Evolutionary conservation across 176 grass and related monocot species (phyloP).

Genomic region (Lolium multiflorum): DNA sequence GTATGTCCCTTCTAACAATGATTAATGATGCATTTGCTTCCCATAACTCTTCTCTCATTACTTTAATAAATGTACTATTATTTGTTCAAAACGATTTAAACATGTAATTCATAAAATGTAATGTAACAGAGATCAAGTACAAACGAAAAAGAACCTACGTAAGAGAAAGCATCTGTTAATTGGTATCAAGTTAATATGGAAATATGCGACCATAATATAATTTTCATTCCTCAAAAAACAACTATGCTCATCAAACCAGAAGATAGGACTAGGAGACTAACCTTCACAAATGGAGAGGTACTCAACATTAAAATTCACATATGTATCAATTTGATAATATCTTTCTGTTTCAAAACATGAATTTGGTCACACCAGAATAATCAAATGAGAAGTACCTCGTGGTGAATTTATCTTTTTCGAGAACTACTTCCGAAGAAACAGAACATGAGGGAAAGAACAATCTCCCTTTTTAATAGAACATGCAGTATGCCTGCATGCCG

Average conservation of each 20-base stretch:
- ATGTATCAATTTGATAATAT: slow-evolving; percentile 26
- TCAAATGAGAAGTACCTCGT: slow-evolving; percentile 24
- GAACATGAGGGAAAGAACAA: slow-evolving; percentile 5
- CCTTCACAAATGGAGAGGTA: neutral
- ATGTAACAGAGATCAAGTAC: neutral
- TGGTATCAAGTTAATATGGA: slow-evolving; percentile 3
- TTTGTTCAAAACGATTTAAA: slow-evolving; percentile 12
- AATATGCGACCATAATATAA: slow-evolving; percentile 21
- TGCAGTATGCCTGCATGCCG: neutral
- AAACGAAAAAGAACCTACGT: neutral
- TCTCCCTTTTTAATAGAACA: slow-evolving; percentile 4
- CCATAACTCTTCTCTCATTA: slow-evolving; percentile 13
- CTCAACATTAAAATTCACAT: neutral
- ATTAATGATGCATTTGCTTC: neutral
- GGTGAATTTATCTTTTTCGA: neutral
- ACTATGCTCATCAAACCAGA: slow-evolving; percentile 10
- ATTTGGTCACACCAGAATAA: slow-evolving; percentile 10
- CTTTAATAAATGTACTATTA: slow-evolving; percentile 5
- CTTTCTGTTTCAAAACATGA: neutral
- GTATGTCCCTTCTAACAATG: neutral
- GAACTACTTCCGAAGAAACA: slow-evolving; percentile 26
- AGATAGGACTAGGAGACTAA: neutral
- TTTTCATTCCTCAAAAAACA: slow-evolving; percentile 3
- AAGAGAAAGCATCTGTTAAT: neutral
- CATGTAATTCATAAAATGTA: slow-evolving; percentile 1